Evolutionary conservation across 169 alveolate species (phyloP), one percentile per base, ranked within the genome.

Genomic region (Plasmodium ovale): DNA sequence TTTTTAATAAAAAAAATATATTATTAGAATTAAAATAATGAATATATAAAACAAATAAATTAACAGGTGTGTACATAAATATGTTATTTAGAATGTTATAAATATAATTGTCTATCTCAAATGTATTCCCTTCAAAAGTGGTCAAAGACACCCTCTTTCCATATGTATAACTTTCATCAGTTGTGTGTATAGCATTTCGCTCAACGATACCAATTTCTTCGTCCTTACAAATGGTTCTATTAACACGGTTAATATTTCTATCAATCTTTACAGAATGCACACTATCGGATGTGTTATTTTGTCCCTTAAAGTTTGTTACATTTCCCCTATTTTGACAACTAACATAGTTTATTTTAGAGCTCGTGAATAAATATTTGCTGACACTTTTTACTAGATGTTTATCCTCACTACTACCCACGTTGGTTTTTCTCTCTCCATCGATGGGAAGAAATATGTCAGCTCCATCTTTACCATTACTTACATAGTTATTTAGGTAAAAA

Each of bases 51-150:
- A 77, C 88, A 68, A 60, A 44, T 39, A 77, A 67, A 67, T 77
- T 68, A 19, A 77, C 88, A 16, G 88, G 88, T 16, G 88, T 64
- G 16, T 77, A 77, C 37, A 77, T 44, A 53, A 60, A 60, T 3
- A 54, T 60, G 35, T 77, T 77, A 21, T 53, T 77, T 19, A 77
- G 31, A 33, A 62, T 23, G 19, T 77, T 77, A 62, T 77, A 77
- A 16, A 77, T 67, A 25, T 77, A 67, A 6, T 14, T 77, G 53
- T 77, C 54, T 77, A 60, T 53, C 44, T 77, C 56, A 68, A 77
- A 77, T 37, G 29, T 60, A 6, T 2, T 49, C 44, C 35, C n/a
- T n/a, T 62, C 77, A 35, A 60, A 42, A 4, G 9, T 10, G 37
- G n/a, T 1, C 12, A 12, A 42, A 31, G 1, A 3, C 31, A 9